Conservation (phyloP, 805 yeast species). For the Geotrichum ghanense region DNA sequence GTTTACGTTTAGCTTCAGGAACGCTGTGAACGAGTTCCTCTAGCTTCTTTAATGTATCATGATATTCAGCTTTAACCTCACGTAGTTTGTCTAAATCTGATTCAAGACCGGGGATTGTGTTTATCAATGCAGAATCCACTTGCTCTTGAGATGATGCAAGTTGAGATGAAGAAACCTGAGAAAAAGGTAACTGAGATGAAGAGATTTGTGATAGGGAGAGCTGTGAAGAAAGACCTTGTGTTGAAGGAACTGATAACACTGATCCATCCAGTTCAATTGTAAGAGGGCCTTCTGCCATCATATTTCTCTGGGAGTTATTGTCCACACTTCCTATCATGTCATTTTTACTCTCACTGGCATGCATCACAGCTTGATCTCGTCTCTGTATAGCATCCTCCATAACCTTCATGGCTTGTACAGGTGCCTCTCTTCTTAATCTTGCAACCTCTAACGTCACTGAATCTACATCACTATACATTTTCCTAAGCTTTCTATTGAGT, state of each 20-base stretch:
- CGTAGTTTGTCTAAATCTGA: background rate
- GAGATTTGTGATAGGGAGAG: no score
- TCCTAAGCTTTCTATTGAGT: conserved; percentile 47
- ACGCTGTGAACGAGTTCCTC: background rate
- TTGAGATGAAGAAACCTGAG: no score
- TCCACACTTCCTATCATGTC: background rate
- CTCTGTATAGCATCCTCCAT: conserved; percentile 27
- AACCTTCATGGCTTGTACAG: conserved; percentile 22
- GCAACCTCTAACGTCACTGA: conserved; percentile 48
- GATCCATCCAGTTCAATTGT: no score
- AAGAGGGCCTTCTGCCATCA: background rate
- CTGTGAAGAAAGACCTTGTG: no score
- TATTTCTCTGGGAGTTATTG: background rate
- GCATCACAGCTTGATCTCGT: background rate
- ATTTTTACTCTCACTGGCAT: no score
- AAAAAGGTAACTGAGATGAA: no score
- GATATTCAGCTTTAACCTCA: background rate
- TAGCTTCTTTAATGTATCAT: background rate
- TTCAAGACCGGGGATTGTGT: no score
- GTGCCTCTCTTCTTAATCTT: conserved; percentile 33
- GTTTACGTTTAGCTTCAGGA: background rate
- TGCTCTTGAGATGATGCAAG: no score
- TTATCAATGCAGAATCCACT: no score
- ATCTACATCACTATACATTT: conserved; percentile 49
- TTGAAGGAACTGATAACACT: no score